Evolutionary conservation across 1,284 basidiomycete species (phyloP).

Genomic region (Malassezia japonica): DNA sequence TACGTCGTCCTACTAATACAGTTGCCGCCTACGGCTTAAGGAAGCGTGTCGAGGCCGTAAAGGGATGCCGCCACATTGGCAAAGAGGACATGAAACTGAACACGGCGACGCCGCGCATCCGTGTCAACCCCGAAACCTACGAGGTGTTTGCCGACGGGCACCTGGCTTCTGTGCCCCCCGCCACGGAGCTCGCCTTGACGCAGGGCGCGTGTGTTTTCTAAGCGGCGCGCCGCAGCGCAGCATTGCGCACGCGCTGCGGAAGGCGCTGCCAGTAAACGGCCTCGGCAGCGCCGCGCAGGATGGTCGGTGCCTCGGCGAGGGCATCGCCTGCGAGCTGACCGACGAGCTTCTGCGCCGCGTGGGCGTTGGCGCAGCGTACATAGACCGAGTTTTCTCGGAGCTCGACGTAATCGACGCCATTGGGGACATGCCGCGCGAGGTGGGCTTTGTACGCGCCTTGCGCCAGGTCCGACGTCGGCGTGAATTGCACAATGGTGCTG

Average conservation of each 20-base stretch:
- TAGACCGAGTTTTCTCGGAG: neutral
- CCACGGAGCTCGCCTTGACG: conserved; percentile 34
- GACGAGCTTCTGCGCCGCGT: neutral
- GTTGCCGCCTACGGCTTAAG: conserved; percentile 62
- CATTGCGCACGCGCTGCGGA: conserved; percentile 11
- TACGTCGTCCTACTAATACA: too few species aligned
- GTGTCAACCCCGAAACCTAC: conserved; percentile 74
- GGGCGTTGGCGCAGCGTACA: conserved; percentile 6
- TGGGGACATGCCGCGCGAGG: neutral
- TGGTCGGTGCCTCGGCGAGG: neutral
- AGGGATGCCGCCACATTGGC: conserved; percentile 62
- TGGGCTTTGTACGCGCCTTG: conserved; percentile 1
- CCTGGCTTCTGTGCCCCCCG: conserved; percentile 29
- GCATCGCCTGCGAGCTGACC: too few species aligned
- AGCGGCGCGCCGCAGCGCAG: conserved; percentile 1
- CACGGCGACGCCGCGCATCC: conserved; percentile 66
- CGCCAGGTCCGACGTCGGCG: neutral
- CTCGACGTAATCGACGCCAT: conserved; percentile 14
- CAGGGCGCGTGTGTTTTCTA: conserved; percentile 16
- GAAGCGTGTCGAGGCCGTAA: conserved; percentile 69
- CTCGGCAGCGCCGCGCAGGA: neutral
- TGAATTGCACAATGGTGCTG: conserved; percentile 2
- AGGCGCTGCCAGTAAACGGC: conserved; percentile 7
- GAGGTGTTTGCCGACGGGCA: conserved; percentile 31
- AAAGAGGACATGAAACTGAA: conserved; percentile 96